Evolutionary conservation across 176 grass and related monocot genomes (phyloP), one percentile per base, ranked within the genome.

Genomic region (Tillandsia leiboldiana): DNA sequence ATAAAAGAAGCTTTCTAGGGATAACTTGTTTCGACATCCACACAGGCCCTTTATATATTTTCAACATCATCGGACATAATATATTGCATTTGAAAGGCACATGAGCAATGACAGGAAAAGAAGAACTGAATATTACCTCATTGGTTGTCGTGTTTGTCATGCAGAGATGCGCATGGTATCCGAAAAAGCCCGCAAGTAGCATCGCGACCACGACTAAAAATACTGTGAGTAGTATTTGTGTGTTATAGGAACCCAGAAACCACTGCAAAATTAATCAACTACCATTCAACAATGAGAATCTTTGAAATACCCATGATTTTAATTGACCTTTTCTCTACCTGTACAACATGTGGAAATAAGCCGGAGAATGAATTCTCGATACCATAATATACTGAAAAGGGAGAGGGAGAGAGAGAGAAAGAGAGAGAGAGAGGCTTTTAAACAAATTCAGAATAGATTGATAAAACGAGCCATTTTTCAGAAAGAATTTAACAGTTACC

Each of bases 131-230:
- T 11, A 53, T 72, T 58, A 97, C 94, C 94, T 97, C 94, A 11
- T 97, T 97, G 2, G 94, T 93, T 48, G 94, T 97, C 11, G 78
- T 92, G 77, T 97, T 97, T 26, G 71, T 75, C 71, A 97, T 70
- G 67, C 94, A 97, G 69, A 99, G 94, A 72, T 99, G 86, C 27
- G 70, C 15, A 79, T 99, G 94, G 54, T 99, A 93, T 66, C 76
- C 89, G 71, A 91, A 90, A 74, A 99, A 99, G 3, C 89, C 89
- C 69, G 89, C 86, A 81, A 99, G 83, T 62, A 99, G 79, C 75
- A 99, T 77, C 49, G 94, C 76, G 54, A 99, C 51, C 87, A 99
- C 87, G 50, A 79, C 81, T 73, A 99, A 78, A 83, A 99, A 99
- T 64, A 99, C 84, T 70, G 73, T 65, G 68, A 99, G 58, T 63